Conservation (phyloP, 495 filamentous ascomycete genomes). For the Penicillium arizonense region DNA sequence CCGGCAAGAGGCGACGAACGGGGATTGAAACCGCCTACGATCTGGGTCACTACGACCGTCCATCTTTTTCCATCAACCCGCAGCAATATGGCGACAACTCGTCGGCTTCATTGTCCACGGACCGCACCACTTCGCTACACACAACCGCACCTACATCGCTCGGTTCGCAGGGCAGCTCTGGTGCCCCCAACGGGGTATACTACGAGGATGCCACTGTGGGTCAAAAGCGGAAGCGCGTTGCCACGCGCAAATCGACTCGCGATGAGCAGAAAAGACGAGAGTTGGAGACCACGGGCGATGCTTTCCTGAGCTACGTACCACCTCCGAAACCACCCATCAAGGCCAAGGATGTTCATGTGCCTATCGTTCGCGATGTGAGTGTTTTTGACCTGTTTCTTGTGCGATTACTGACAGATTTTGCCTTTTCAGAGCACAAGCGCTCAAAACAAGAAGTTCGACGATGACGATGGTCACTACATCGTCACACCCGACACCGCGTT, state of each 20-base stretch:
- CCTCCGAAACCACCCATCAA: conserved; percentile 89
- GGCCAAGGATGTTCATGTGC: conserved; percentile 83
- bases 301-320: conserved; percentile 75
- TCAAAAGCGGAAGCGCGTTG: conserved; percentile 82
- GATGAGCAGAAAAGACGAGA: conserved; percentile 79
- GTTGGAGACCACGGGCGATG: conserved; percentile 63
- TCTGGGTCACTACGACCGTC: conserved; percentile 57
- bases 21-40: conserved; percentile 63
- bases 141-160: conserved; percentile 92
- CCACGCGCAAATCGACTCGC: conserved; percentile 70
- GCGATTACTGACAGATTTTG: conserved; percentile 13
- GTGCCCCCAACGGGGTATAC: conserved; percentile 50
- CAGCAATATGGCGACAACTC: conserved; percentile 63
- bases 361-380: conserved; percentile 80
- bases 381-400: conserved; percentile 1
- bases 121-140: conserved; percentile 80
- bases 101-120: conserved; percentile 73
- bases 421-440: conserved; percentile 38
- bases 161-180: conserved; percentile 70
- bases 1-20: conserved; percentile 65
- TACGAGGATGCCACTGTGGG: conserved; percentile 59
- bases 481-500: conserved; percentile 78
- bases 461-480: conserved; percentile 96
- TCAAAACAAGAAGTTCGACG: conserved; percentile 69
- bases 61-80: conserved; percentile 68